These are phyloP conservation scores for Durusdinium trenchii DNA, from an alignment of 73 alveolate species.

Conservation along the genomic window DNA sequence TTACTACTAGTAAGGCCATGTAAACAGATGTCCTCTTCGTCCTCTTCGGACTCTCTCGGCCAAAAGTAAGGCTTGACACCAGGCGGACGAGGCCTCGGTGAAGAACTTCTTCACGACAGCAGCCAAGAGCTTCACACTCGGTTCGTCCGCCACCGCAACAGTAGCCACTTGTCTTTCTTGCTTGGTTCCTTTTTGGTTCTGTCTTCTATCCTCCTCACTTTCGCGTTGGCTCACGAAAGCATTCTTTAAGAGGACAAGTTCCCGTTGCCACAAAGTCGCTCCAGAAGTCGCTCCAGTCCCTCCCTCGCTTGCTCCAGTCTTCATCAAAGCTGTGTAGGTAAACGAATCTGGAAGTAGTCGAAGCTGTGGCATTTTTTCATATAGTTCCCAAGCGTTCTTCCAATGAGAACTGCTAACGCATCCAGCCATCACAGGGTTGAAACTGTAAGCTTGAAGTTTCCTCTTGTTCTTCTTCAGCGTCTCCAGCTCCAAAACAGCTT, in stretches of 20 bases:
- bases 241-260: neutral
- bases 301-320: neutral
- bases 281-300: neutral
- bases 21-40: too few relatives aligned
- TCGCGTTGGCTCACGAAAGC: neutral
- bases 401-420: neutral
- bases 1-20: too few relatives aligned
- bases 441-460: neutral
- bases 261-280: conserved; percentile 26
- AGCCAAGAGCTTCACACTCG: too few relatives aligned
- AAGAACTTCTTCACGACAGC: too few relatives aligned
- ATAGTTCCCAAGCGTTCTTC: conserved; percentile 10
- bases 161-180: too few relatives aligned
- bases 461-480: neutral
- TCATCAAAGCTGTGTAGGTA: conserved; percentile 27
- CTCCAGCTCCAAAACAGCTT: neutral
- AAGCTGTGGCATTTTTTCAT: neutral
- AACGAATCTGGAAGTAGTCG: conserved; percentile 17
- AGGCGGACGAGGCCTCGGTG: too few relatives aligned
- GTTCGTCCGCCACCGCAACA: too few relatives aligned
- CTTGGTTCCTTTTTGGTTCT: too few relatives aligned
- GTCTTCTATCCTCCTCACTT: neutral
- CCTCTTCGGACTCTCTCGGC: too few relatives aligned
- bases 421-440: conserved; percentile 62
- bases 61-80: too few relatives aligned